A percentile compares a stretch with the other conserved stretches of the same genome.
phyloP scores from a whole-genome alignment of 2,329 filamentous ascomycete species.

The Aspergillus persii region DNA sequence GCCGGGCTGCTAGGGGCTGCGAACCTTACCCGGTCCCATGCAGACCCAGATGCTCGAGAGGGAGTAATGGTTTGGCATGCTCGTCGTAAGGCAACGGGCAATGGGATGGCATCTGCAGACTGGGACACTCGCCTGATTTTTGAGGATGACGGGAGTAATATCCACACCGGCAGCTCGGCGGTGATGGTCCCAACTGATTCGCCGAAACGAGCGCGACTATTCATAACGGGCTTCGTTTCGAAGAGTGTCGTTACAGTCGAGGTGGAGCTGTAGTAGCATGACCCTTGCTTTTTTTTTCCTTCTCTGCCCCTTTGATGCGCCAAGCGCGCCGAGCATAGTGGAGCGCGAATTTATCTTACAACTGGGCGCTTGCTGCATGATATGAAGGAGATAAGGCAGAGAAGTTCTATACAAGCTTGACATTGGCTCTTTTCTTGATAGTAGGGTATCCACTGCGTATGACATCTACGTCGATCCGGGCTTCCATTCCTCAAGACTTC shows the following conservation, averaged over 20 bases:
- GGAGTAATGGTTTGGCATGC: slow-evolving; percentile 49
- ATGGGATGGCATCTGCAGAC: neutral
- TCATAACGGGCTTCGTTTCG: slow-evolving; percentile 56
- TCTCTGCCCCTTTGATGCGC: neutral
- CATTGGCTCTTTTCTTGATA: neutral
- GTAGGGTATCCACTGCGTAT: slow-evolving; percentile 1
- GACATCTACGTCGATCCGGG: neutral
- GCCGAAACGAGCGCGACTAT: slow-evolving; percentile 55
- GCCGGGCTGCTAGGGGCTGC: slow-evolving; percentile 47
- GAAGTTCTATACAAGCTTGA: neutral
- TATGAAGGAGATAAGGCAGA: neutral
- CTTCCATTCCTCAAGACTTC: slow-evolving; percentile 16
- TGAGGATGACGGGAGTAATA: slow-evolving; percentile 54
- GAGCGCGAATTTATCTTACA: neutral
- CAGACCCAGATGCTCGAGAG: slow-evolving; percentile 37
- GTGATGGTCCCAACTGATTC: slow-evolving; percentile 51
- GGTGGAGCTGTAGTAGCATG: slow-evolving; percentile 46
- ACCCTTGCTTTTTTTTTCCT: neutral
- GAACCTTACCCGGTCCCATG: slow-evolving; percentile 38
- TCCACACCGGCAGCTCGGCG: slow-evolving; percentile 52
- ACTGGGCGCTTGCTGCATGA: neutral
- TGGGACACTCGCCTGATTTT: slow-evolving; percentile 55
- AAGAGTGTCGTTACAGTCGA: slow-evolving; percentile 51
- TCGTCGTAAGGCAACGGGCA: slow-evolving; percentile 20
- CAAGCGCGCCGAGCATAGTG: neutral